Conservation (phyloP, 2,329 filamentous ascomycete species). For the Helicocarpus griseus region DNA sequence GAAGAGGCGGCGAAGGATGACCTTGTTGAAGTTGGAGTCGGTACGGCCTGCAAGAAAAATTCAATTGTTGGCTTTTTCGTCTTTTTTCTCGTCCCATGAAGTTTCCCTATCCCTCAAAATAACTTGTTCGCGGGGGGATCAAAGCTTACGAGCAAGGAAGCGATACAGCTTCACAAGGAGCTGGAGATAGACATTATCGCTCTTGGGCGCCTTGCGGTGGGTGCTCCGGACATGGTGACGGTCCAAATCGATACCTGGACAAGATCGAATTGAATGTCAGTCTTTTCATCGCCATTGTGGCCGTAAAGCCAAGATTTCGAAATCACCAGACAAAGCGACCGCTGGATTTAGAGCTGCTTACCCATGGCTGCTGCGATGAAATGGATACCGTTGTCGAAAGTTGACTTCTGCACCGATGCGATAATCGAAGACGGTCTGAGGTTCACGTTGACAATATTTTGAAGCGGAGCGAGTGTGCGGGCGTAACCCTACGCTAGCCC, state of each 20-base stretch:
- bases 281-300: background rate
- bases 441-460: slow-evolving; percentile 2
- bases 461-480: slow-evolving; percentile 23
- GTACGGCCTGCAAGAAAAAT: slow-evolving; percentile 62
- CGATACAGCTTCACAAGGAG: slow-evolving; percentile 97
- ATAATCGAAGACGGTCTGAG: slow-evolving; percentile 6
- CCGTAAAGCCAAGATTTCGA: background rate
- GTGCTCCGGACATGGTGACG: slow-evolving; percentile 54
- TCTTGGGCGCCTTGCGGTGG: slow-evolving; percentile 94
- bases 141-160: slow-evolving; percentile 84
- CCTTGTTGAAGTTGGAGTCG: slow-evolving; percentile 97
- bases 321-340: background rate
- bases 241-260: slow-evolving; percentile 47
- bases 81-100: slow-evolving; percentile 7
- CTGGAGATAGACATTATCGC: slow-evolving; percentile 95
- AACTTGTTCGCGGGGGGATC: slow-evolving; percentile 10
- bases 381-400: slow-evolving; percentile 27
- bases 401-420: slow-evolving; percentile 5
- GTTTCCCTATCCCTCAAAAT: slow-evolving; percentile 1
- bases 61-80: background rate
- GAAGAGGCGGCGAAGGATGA: slow-evolving; percentile 91
- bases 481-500: slow-evolving; percentile 36
- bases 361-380: slow-evolving; percentile 36
- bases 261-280: background rate
- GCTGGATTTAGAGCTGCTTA: slow-evolving; percentile 18